phyloP scores from a whole-genome alignment of 176 grass and related monocot species.

The Leersia perrieri region DNA sequence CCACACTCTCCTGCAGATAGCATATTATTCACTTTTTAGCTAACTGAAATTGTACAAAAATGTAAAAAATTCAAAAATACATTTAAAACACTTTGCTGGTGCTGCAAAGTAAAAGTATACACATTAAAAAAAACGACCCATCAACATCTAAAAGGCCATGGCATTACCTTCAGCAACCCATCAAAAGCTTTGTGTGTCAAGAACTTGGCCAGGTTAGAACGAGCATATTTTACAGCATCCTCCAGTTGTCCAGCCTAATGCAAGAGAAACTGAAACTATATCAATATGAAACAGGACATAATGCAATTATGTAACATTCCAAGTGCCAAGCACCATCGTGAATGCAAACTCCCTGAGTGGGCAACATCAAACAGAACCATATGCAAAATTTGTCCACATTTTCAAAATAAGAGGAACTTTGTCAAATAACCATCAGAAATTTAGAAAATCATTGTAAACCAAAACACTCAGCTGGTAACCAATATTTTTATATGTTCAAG shows the following conservation, averaged over 20 bases:
- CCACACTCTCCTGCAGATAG: conserved; percentile 60
- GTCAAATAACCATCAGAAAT: neutral
- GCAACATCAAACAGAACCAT: neutral
- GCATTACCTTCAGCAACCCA: conserved; percentile 61
- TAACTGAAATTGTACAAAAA: conserved; percentile 1
- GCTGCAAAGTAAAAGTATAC: neutral
- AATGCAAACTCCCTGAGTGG: neutral
- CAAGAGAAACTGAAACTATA: conserved; percentile 13
- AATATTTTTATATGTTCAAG: neutral
- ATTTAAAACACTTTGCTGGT: neutral
- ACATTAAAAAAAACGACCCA: conserved; percentile 10
- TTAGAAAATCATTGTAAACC: neutral
- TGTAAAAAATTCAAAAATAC: conserved; percentile 14
- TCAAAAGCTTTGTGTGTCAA: conserved; percentile 67
- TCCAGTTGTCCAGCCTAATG: conserved; percentile 67
- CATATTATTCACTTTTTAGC: conserved; percentile 18
- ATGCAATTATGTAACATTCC: neutral
- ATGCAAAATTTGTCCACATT: neutral
- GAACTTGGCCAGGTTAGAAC: conserved; percentile 65
- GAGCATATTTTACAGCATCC: conserved; percentile 75
- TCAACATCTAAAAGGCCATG: conserved; percentile 1
- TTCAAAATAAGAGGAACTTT: neutral
- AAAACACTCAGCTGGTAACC: neutral
- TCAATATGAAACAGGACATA: neutral
- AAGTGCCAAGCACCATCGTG: neutral